Conservation (phyloP, 1,284 basidiomycete genomes). For the Trichosporon asahii region DNA sequence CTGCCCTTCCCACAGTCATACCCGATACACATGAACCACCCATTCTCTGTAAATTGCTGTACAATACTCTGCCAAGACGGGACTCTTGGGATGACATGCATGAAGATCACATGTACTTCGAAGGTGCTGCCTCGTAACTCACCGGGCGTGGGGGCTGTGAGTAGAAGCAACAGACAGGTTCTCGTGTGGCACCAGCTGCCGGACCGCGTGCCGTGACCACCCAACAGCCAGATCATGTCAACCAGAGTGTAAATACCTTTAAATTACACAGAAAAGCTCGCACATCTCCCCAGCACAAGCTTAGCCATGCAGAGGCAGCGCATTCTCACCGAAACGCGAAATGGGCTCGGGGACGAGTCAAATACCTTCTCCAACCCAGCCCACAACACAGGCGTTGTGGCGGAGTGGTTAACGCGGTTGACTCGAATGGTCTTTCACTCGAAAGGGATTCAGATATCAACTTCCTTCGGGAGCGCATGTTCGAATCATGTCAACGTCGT, state of each 20-base stretch:
- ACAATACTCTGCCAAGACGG: not conserved
- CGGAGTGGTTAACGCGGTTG: not conserved
- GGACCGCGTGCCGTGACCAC: too few species aligned
- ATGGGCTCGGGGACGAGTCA: not conserved
- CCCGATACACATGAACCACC: not conserved
- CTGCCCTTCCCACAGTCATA: not conserved
- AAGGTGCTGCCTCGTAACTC: too few species aligned
- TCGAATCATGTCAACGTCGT: too few species aligned
- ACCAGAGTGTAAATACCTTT: too few species aligned
- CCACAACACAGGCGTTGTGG: not conserved
- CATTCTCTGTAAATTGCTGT: not conserved
- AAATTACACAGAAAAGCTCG: too few species aligned
- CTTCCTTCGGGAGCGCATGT: not conserved
- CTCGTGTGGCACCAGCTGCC: too few species aligned
- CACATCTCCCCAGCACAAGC: too few species aligned
- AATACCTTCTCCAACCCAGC: not conserved
- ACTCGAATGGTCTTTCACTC: not conserved
- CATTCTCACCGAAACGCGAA: not conserved
- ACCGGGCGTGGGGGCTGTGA: too few species aligned
- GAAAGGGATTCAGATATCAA: not conserved
- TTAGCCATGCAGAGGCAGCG: too few species aligned
- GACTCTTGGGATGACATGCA: slow-evolving; percentile 1
- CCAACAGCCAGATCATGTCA: too few species aligned
- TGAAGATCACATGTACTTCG: not conserved
- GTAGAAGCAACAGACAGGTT: too few species aligned